These are phyloP conservation scores for Avena sativa DNA, from an alignment of 176 grass and related monocot genomes.

Conservation along the genomic window DNA sequence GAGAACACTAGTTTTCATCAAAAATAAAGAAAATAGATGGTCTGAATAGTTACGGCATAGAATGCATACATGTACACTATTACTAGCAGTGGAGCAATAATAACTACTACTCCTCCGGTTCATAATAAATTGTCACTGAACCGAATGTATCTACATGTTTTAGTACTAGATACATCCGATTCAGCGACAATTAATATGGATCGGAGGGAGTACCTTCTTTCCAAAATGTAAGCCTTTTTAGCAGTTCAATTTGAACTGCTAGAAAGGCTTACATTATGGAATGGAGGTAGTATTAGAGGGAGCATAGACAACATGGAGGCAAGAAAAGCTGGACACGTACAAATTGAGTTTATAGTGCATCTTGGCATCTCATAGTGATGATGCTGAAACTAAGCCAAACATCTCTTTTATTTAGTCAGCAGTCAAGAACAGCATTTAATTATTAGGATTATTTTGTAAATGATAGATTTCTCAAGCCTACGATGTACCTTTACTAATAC, in stretches of 20 bases:
- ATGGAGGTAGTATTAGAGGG: not conserved
- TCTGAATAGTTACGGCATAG: not conserved
- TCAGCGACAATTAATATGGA: too few species aligned
- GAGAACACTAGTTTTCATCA: not conserved
- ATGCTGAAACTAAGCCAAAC: not conserved
- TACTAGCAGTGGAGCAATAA: not conserved
- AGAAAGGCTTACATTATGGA: too few species aligned
- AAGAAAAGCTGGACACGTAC: not conserved
- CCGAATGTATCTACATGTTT: too few species aligned
- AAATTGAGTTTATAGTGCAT: not conserved
- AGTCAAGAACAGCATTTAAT: not conserved
- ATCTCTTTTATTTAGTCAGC: not conserved
- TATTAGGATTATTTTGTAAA: not conserved
- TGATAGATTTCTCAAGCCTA: not conserved
- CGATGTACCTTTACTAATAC: not conserved
- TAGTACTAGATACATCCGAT: too few species aligned
- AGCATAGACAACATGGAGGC: not conserved
- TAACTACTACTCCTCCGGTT: not conserved
- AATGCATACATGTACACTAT: constrained; percentile 6
- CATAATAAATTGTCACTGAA: too few species aligned
- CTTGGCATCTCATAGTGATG: not conserved
- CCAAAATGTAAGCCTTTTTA: too few species aligned
- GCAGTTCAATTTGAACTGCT: too few species aligned
- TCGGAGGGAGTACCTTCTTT: too few species aligned
- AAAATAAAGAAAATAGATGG: not conserved